These are phyloP conservation scores for Pachysandra terminalis DNA, from an alignment of 164 flowering plant genomes.

Conservation along the genomic window DNA sequence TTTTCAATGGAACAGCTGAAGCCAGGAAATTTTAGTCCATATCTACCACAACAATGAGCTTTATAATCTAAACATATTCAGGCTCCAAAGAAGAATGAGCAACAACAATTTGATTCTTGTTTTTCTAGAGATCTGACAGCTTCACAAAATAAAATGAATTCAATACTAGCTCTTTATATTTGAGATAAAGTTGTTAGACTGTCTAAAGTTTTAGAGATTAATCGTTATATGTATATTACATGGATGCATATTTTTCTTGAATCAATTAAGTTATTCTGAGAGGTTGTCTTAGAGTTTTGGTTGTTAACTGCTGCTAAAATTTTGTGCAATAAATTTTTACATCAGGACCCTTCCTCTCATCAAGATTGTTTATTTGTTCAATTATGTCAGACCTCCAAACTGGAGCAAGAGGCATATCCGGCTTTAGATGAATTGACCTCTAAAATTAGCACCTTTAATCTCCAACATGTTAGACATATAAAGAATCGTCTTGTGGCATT, in stretches of 20 bases:
- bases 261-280: not conserved
- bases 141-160: too few species aligned
- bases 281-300: not conserved
- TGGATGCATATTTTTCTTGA: not conserved
- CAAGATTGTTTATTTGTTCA: not conserved
- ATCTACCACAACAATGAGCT: too few species aligned
- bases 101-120: too few species aligned
- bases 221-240: not conserved
- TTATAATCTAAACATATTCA: too few species aligned
- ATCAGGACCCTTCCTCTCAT: not conserved
- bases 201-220: too few species aligned
- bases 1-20: too few species aligned
- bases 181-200: too few species aligned
- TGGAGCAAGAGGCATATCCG: constrained; percentile 65
- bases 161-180: too few species aligned
- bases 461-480: constrained; percentile 53
- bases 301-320: not conserved
- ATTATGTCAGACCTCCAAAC: constrained; percentile 33
- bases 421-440: constrained; percentile 57
- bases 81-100: too few species aligned
- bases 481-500: constrained; percentile 54
- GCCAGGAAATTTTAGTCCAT: too few species aligned
- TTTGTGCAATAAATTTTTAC: not conserved
- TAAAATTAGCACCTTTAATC: constrained; percentile 55
- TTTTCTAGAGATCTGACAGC: too few species aligned